Conservation (phyloP, 2,329 filamentous ascomycete species). For the Dactylellina cionopaga region DNA sequence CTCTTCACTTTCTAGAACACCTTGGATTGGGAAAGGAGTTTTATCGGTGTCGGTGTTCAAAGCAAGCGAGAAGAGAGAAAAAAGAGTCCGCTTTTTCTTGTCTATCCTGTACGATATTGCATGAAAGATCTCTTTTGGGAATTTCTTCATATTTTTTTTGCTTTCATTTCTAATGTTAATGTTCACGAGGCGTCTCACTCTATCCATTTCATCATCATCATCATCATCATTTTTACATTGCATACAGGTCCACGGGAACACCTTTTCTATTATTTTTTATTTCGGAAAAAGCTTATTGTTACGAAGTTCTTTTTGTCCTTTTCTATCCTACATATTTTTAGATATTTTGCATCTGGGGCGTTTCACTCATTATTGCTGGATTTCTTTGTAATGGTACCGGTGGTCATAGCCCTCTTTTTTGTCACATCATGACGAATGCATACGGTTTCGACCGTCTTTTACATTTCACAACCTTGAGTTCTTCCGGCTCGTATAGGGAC, state of each 20-base stretch:
- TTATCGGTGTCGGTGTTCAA: constrained; percentile 39
- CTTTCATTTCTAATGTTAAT: constrained; percentile 38
- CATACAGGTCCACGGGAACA: constrained; percentile 20
- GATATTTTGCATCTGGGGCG: constrained; percentile 4
- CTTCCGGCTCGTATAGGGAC: too few relatives aligned
- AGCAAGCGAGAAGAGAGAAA: too few relatives aligned
- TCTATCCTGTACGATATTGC: constrained; percentile 51
- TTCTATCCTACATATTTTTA: constrained; percentile 12
- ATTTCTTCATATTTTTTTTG: constrained; percentile 52
- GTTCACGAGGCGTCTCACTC: constrained; percentile 33
- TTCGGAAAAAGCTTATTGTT: not conserved
- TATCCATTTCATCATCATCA: constrained; percentile 6
- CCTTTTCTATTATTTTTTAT: constrained; percentile 6
- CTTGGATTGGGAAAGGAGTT: constrained; percentile 44
- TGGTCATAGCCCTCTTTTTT: too few relatives aligned
- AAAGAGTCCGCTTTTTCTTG: constrained; percentile 48
- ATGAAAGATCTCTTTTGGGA: constrained; percentile 18
- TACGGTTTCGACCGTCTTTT: too few relatives aligned
- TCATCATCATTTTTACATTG: constrained; percentile 3
- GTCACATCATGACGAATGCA: too few relatives aligned
- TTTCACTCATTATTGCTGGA: too few relatives aligned
- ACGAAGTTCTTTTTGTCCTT: not conserved
- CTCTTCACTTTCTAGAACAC: constrained; percentile 51
- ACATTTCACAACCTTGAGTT: too few relatives aligned
- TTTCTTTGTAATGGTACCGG: too few relatives aligned